These are phyloP conservation scores for Arthrinium puccinioides DNA, from an alignment of 2,329 filamentous ascomycete species.

Conservation along the genomic window DNA sequence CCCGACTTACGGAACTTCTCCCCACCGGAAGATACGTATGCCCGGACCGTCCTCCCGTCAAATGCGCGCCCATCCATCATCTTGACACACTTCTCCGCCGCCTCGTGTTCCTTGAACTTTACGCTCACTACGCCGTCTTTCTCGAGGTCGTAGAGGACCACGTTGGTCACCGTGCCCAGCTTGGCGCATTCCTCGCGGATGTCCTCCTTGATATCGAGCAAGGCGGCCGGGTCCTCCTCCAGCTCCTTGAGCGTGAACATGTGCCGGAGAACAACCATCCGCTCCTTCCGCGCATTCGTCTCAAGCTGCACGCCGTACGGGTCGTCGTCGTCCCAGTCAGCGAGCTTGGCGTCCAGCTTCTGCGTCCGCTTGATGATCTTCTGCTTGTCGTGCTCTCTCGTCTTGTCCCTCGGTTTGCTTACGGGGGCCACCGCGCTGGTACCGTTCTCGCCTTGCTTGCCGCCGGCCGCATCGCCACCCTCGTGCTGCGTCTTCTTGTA, in stretches of 20 bases:
- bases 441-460: conserved; percentile 9
- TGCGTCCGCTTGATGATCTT: conserved; percentile 90
- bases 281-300: conserved; percentile 56
- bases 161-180: conserved; percentile 81
- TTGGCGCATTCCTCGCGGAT: conserved; percentile 85
- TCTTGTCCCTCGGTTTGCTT: conserved; percentile 36
- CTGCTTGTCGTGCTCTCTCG: conserved; percentile 63
- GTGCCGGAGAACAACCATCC: conserved; percentile 79
- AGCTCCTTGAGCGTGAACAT: conserved; percentile 89
- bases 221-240: conserved; percentile 72
- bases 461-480: conserved; percentile 17
- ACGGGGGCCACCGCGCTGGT: conserved; percentile 33
- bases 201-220: conserved; percentile 91
- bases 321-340: conserved; percentile 93
- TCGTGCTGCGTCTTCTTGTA: conserved; percentile 84
- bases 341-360: conserved; percentile 83
- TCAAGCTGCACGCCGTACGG: conserved; percentile 44
- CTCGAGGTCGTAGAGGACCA: conserved; percentile 85
- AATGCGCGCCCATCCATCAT: conserved; percentile 78
- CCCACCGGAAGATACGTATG: conserved; percentile 61
- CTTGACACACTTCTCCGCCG: conserved; percentile 65
- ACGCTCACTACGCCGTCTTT: conserved; percentile 78
- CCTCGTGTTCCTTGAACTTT: conserved; percentile 65
- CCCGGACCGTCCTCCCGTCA: conserved; percentile 63
- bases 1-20: conserved; percentile 68